Percentiles rank a stretch among this genome's conserved stretches.
Conservation (phyloP, 352 stramenopile species). For the Phytophthora aleatoria region DNA sequence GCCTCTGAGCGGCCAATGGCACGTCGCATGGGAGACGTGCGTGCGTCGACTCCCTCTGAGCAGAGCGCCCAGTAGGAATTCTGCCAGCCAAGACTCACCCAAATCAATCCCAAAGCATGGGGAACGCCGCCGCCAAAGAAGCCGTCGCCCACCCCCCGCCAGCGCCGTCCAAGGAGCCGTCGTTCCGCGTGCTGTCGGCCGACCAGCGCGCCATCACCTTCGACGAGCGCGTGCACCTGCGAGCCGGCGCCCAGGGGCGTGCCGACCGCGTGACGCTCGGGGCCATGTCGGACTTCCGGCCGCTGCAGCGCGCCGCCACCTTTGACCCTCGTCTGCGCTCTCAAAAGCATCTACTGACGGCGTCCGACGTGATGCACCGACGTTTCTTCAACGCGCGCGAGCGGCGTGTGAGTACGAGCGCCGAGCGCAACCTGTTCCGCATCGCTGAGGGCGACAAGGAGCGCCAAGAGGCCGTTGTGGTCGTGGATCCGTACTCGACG, state of each 20-base stretch:
- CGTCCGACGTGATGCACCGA: constrained; percentile 78
- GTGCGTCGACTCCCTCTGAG: constrained; percentile 13
- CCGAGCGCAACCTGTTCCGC: constrained; percentile 54
- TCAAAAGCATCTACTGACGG: constrained; percentile 64
- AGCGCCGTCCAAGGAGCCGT: constrained; percentile 8
- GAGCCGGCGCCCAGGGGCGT: constrained; percentile 13
- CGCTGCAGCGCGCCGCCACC: constrained; percentile 76
- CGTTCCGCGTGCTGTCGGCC: constrained; percentile 69
- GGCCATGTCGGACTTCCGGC: constrained; percentile 70
- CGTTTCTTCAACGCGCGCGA: constrained; percentile 87
- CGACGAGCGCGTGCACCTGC: constrained; percentile 79
- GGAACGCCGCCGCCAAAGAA: constrained; percentile 40
- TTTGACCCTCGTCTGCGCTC: constrained; percentile 75
- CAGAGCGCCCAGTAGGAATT: constrained; percentile 20
- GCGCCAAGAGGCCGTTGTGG: constrained; percentile 75
- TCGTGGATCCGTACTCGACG: constrained; percentile 96
- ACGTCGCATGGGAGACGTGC: constrained; percentile 13
- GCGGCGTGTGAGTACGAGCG: constrained; percentile 44
- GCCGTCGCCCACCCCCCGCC: constrained; percentile 7
- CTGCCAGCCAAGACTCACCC: constrained; percentile 7
- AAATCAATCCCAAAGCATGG: constrained; percentile 19
- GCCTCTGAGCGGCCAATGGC: constrained; percentile 22
- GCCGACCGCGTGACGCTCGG: constrained; percentile 52
- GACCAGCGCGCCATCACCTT: constrained; percentile 83
- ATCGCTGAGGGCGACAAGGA: constrained; percentile 56